A percentile compares a stretch with the other conserved stretches of the same genome.
phyloP scores from a whole-genome alignment of 1,284 basidiomycete genomes.

The Mycosarcoma maydis region DNA sequence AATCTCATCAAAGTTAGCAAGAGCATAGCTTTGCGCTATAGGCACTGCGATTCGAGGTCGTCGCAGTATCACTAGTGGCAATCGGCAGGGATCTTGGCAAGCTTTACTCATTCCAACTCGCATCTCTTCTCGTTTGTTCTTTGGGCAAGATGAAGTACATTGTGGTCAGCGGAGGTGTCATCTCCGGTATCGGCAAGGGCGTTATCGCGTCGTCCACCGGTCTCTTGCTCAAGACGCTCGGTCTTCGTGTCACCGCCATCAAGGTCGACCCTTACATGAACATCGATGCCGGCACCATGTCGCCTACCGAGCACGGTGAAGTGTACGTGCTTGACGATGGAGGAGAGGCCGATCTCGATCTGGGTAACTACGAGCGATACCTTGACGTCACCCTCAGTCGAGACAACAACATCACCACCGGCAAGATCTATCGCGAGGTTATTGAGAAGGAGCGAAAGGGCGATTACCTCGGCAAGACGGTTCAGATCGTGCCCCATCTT shows the following conservation, averaged over 20 bases:
- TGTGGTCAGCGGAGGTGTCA: slow-evolving; percentile 68
- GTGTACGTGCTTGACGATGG: slow-evolving; percentile 99
- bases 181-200: slow-evolving; percentile 70
- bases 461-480: slow-evolving; percentile 97
- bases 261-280: slow-evolving; percentile 99
- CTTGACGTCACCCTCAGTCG: slow-evolving; percentile 90
- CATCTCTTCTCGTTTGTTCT: slow-evolving; percentile 5
- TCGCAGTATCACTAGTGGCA: slow-evolving; percentile 24
- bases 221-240: slow-evolving; percentile 91
- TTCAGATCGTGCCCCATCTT: slow-evolving; percentile 95
- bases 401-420: slow-evolving; percentile 98
- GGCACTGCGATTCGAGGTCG: slow-evolving; percentile 49
- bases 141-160: slow-evolving; percentile 67
- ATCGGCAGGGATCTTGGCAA: slow-evolving; percentile 6
- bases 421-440: slow-evolving; percentile 96
- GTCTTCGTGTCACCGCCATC: slow-evolving; percentile 96
- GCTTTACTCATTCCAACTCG: background rate
- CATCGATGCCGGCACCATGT: slow-evolving; percentile 99
- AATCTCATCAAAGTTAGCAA: no score
- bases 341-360: slow-evolving; percentile 95
- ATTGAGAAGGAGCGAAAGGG: slow-evolving; percentile 97
- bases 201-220: slow-evolving; percentile 87
- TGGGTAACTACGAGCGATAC: slow-evolving; percentile 99
- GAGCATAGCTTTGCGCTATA: slow-evolving; percentile 11
- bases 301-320: slow-evolving; percentile 97